Percentiles rank a stretch among this genome's conserved stretches.
Evolutionary conservation across 345 rosid species (phyloP).

Genomic region (Gossypium herbaceum): DNA sequence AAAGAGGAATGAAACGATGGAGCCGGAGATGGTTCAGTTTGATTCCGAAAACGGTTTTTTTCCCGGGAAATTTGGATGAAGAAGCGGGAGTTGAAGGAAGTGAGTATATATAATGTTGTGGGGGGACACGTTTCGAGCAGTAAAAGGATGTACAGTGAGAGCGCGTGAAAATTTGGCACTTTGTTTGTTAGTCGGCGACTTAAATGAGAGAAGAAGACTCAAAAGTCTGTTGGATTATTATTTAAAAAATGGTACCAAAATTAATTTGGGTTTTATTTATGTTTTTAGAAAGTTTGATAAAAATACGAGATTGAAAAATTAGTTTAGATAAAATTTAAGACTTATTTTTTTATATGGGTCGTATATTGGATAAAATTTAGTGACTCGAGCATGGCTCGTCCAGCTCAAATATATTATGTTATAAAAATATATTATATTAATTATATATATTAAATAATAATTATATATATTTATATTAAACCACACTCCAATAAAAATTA

Average conservation of each 20-base stretch:
- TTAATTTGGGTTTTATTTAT: too few species aligned
- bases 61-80: not conserved
- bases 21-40: not conserved
- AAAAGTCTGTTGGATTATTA: not conserved
- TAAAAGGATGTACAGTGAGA: not conserved
- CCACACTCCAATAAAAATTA: too few species aligned
- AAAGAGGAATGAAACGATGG: not conserved
- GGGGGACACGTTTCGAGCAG: not conserved
- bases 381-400: rapidly evolving
- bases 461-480: too few species aligned
- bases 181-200: not conserved
- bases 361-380: too few species aligned
- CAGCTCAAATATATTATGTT: too few species aligned
- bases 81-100: slow-evolving; percentile 3
- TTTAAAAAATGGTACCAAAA: too few species aligned
- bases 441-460: too few species aligned
- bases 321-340: too few species aligned
- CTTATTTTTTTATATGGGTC: rapidly evolving
- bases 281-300: too few species aligned
- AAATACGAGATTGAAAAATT: rapidly evolving
- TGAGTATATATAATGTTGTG: not conserved
- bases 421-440: too few species aligned
- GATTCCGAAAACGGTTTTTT: not conserved
- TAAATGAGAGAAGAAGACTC: not conserved
- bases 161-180: slow-evolving; percentile 6